Evolutionary conservation across 306 rosid species (phyloP), one percentile per base, ranked within the genome.

Genomic region (Vigna trinervia): DNA sequence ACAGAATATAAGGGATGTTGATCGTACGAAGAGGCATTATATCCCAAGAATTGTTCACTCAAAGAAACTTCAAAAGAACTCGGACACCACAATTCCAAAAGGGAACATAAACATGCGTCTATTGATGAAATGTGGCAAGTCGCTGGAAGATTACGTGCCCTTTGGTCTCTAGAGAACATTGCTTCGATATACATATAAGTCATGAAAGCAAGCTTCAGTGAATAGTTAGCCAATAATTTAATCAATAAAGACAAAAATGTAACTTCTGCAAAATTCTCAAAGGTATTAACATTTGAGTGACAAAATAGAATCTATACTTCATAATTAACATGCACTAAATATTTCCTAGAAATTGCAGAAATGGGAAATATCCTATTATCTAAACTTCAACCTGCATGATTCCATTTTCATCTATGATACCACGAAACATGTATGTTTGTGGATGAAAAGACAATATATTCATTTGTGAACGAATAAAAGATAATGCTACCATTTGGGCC

Each of bases 1-100:
- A 73, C 56, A 76, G 75, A 76, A 81, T 52, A 63, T 22, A 47
- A 80, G 47, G 30, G 70, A 46, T 36, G 48, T 59, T 51, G 46
- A 32, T 53, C 1, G 43, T 2, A 53, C 11, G 41, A 28, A 12
- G 73, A 3, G 30, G 77, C 36, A 32, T 41, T 45, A 46, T 22
- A 64, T 48, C 62, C 53, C 12, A 36, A 64, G 71, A 77, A 20
- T 10, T 52, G 78, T 56, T 62, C 68, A 62, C 84, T 73, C 32
- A 22, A n/a, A 30, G 47, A 65, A 26, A 17, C 17, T 23, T 30
- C 34, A 10, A 58, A 64, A 32, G 66, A 81, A 75, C 28, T 47
- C 38, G 59, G 57, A 60, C 51, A 68, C 34, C 77, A 48, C 39
- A 57, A 26, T 26, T 59, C 63, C 84, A 58, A 68, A 14, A 8